Evolutionary conservation across 1,139 yeast genomes (phyloP).

Genomic region (Casaregolazyma suthepensis): DNA sequence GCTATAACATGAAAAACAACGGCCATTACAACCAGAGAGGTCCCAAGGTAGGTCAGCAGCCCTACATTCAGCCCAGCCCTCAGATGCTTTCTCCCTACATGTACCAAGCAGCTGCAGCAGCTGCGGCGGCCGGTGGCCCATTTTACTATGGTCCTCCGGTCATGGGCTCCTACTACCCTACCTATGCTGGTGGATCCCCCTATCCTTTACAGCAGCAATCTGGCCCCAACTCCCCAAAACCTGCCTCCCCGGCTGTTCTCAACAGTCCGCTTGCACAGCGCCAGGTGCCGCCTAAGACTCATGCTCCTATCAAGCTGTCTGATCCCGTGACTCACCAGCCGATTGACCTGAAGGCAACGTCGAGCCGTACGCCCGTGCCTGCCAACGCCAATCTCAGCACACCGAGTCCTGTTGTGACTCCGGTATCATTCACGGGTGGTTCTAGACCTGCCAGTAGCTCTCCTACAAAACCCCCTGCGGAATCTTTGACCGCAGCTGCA

Average conservation of each 20-base stretch:
- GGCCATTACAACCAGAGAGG: conserved; percentile 8
- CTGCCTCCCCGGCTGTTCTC: conserved; percentile 11
- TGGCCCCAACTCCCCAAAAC: conserved; percentile 9
- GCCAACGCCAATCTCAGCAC: conserved; percentile 8
- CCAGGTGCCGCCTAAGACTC: conserved; percentile 16
- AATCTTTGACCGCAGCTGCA: conserved; percentile 4
- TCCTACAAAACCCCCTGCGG: conserved; percentile 8
- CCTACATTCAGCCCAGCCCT: conserved; percentile 5
- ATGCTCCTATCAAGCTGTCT: conserved; percentile 25
- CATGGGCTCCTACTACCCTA: conserved; percentile 5
- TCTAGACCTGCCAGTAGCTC: conserved; percentile 10
- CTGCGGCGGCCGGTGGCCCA: background rate
- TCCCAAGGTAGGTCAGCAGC: conserved; percentile 8
- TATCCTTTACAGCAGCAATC: conserved; percentile 3
- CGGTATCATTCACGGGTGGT: conserved; percentile 9
- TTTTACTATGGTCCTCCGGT: conserved; percentile 7
- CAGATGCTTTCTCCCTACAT: conserved; percentile 9
- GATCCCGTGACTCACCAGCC: conserved; percentile 27
- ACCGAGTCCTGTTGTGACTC: conserved; percentile 10
- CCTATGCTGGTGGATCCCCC: conserved; percentile 2
- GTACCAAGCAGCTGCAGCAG: background rate
- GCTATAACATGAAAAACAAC: conserved; percentile 3
- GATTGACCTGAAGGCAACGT: conserved; percentile 18
- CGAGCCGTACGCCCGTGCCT: conserved; percentile 10
- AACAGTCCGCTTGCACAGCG: conserved; percentile 9